Base-by-base conservation (phyloP, 495 filamentous ascomycete species). In the Lasiosphaeria miniovina region DNA sequence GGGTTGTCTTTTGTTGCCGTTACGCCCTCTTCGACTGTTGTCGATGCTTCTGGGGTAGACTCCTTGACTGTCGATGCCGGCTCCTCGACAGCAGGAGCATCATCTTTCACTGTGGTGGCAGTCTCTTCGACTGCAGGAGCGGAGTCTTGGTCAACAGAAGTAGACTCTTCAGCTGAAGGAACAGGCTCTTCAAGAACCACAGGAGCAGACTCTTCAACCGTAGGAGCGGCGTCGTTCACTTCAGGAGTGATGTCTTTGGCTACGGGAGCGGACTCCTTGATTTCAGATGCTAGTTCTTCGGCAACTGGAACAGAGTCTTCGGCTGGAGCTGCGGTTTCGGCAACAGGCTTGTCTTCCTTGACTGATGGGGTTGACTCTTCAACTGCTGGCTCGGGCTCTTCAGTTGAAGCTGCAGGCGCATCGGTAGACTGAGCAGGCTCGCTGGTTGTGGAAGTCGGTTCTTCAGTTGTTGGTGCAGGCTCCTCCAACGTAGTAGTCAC, bases 61-160 rank as follows among this genome's bases (percentile, higher is more conserved):
- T 41, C 38, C 12, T 41, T 3, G 12, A 8, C 3, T 8, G 38
- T 12, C 1, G 38, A 12, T 7, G 24, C 49, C 4, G 49, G 4
- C n/a, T 52, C 49, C 34, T 11, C 24, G n/a, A 24, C n/a, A 36
- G 46, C 24, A 15, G 31, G n/a, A 24, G 49, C 8, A 8, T 6
- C 15, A n/a, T 32, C 49, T 52, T 52, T 31, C 11, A 32, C 49
- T 9, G 49, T n/a, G 8, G 49, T 1, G 0, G 49, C 49, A 32
- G 53, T 33, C 3, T 46, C 40, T n/a, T 49, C 55, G 55, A 9
- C 31, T n/a, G 33, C 55, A 49, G 55, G 45, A 9, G 11, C 46
- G 41, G 41, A 24, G 41, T 58, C 62, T 46, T 53, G 14, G 15
- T 32, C 43, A 14, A 43, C 12, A 54, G 45, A 6, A 49, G 55